A percentile compares a stretch with the other conserved stretches of the same genome.
Conservation (phyloP, 1,139 yeast species). For the Saccharomyces pastorianus region DNA sequence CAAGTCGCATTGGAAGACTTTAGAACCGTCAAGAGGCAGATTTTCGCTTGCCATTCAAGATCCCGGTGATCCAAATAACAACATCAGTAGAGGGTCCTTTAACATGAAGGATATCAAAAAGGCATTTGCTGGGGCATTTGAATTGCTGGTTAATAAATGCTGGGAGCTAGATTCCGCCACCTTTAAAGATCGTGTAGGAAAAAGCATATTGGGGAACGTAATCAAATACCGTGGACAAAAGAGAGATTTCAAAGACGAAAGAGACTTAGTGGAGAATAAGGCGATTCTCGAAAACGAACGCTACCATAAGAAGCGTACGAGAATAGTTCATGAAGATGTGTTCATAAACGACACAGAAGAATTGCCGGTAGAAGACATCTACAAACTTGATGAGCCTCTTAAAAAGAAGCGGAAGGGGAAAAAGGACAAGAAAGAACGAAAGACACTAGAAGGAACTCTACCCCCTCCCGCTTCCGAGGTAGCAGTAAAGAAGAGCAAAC, state of each 20-base stretch:
- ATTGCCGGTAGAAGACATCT: slow-evolving; percentile 2
- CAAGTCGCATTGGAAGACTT: slow-evolving; percentile 47
- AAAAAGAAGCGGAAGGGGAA: slow-evolving; percentile 14
- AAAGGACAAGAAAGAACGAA: slow-evolving; percentile 4
- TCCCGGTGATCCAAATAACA: slow-evolving; percentile 76
- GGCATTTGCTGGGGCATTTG: slow-evolving; percentile 89
- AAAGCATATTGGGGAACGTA: slow-evolving; percentile 73
- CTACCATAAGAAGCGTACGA: slow-evolving; percentile 25
- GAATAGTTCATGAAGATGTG: slow-evolving; percentile 19
- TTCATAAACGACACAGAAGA: slow-evolving; percentile 7
- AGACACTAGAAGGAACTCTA: slow-evolving; percentile 1
- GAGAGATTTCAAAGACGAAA: slow-evolving; percentile 74
- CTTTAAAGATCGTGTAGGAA: slow-evolving; percentile 60
- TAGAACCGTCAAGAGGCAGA: slow-evolving; percentile 46
- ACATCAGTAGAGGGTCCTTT: slow-evolving; percentile 79
- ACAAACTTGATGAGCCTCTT: slow-evolving; percentile 17
- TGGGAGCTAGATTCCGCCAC: slow-evolving; percentile 51
- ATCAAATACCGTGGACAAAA: slow-evolving; percentile 67
- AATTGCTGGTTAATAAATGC: slow-evolving; percentile 64
- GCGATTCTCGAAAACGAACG: slow-evolving; percentile 39
- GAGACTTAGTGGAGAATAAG: slow-evolving; percentile 53
- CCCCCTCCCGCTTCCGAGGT: not conserved
- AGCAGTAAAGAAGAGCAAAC: not conserved
- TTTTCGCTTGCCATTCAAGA: slow-evolving; percentile 79
- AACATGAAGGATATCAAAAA: slow-evolving; percentile 73